Percentiles rank a stretch among this genome's conserved stretches.
phyloP scores from a whole-genome alignment of 306 rosid genomes.

The Lotus japonicus region DNA sequence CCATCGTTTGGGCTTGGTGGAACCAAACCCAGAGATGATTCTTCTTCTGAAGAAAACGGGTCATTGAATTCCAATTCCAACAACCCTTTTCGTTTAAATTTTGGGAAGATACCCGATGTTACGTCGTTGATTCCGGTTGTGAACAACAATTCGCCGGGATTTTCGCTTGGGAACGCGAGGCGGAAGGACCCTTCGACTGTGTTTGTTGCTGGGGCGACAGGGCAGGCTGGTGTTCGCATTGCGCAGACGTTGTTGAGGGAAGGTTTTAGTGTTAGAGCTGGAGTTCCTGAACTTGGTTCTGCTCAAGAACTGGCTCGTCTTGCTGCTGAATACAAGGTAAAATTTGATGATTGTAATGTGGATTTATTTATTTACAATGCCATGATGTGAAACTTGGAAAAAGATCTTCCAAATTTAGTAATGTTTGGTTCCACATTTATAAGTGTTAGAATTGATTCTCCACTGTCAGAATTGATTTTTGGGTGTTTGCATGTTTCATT shows the following conservation, averaged over 20 bases:
- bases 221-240: slow-evolving; percentile 84
- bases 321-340: slow-evolving; percentile 77
- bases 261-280: slow-evolving; percentile 88
- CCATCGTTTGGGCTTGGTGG: slow-evolving; percentile 60
- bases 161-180: slow-evolving; percentile 57
- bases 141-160: slow-evolving; percentile 38
- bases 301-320: slow-evolving; percentile 92
- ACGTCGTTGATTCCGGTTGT: slow-evolving; percentile 61
- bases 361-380: no score
- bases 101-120: slow-evolving; percentile 66
- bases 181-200: slow-evolving; percentile 76
- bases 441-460: no score
- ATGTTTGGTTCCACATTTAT: no score
- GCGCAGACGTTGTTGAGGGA: slow-evolving; percentile 66
- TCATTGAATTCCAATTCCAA: slow-evolving; percentile 40
- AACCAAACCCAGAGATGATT: slow-evolving; percentile 41
- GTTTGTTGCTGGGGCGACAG: slow-evolving; percentile 84
- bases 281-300: slow-evolving; percentile 73
- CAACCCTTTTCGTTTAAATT: slow-evolving; percentile 50
- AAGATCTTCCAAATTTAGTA: no score
- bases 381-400: no score
- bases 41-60: slow-evolving; percentile 30
- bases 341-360: no score
- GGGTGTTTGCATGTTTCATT: no score
- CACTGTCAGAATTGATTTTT: no score